phyloP scores from a whole-genome alignment of 2,329 filamentous ascomycete species.

The Sarocladiaceae sp. region DNA sequence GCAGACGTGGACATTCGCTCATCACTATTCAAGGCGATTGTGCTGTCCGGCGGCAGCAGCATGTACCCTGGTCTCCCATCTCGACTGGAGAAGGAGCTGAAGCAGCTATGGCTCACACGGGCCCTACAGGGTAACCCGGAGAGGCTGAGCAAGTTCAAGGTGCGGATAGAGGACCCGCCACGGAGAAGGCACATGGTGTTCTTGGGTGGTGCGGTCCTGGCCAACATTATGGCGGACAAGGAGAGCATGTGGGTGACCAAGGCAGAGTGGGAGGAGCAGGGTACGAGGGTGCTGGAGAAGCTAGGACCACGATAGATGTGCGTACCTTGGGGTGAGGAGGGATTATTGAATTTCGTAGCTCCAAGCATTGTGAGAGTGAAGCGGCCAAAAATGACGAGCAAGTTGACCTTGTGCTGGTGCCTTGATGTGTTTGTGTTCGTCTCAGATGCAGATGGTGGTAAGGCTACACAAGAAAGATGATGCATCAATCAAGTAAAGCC shows the following conservation, averaged over 20 bases:
- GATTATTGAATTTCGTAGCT: background rate
- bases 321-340: background rate
- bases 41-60: constrained; percentile 92
- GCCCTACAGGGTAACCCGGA: constrained; percentile 89
- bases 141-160: constrained; percentile 97
- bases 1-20: constrained; percentile 93
- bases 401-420: no score
- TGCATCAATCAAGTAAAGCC: no score
- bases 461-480: no score
- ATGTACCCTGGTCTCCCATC: constrained; percentile 98
- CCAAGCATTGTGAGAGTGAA: constrained; percentile 3
- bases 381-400: no score
- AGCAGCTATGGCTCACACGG: constrained; percentile 94
- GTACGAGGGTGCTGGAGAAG: constrained; percentile 80
- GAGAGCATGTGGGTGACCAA: constrained; percentile 99
- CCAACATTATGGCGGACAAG: constrained; percentile 99
- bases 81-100: constrained; percentile 93
- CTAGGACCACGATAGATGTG: constrained; percentile 69
- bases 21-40: constrained; percentile 94
- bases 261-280: constrained; percentile 94
- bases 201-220: constrained; percentile 88
- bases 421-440: no score
- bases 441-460: no score
- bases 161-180: constrained; percentile 95
- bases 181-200: constrained; percentile 99